Percentiles rank a stretch among this genome's conserved stretches.
Conservation (phyloP, 2,329 filamentous ascomycete species). For the Dissoconium aciculare region DNA sequence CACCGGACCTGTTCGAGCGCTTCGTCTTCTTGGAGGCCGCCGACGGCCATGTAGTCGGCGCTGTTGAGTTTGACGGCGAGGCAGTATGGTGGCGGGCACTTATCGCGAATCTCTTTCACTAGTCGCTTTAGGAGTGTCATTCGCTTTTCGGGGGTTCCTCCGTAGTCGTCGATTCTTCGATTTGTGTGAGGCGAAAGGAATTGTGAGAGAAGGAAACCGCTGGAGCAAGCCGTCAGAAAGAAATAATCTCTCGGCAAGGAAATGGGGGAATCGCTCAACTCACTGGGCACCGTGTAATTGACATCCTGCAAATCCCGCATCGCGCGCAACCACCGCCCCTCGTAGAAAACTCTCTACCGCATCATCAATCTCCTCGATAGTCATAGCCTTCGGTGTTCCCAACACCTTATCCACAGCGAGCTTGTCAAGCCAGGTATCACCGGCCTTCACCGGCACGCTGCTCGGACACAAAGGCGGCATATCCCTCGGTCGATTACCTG, state of each 20-base stretch:
- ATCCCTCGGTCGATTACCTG: slow-evolving; percentile 25
- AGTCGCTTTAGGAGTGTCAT: slow-evolving; percentile 33
- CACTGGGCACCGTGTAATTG: slow-evolving; percentile 36
- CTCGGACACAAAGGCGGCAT: slow-evolving; percentile 25
- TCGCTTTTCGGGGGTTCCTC: slow-evolving; percentile 32
- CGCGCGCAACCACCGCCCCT: slow-evolving; percentile 35
- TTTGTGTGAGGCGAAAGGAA: slow-evolving; percentile 32
- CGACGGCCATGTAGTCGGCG: slow-evolving; percentile 29
- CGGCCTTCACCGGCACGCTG: slow-evolving; percentile 29
- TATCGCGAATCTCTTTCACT: slow-evolving; percentile 28
- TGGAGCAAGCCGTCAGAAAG: neutral
- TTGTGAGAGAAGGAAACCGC: slow-evolving; percentile 33
- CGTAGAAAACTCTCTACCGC: slow-evolving; percentile 40
- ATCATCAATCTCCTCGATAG: slow-evolving; percentile 36
- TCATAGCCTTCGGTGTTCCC: slow-evolving; percentile 44
- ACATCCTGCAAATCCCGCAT: slow-evolving; percentile 39
- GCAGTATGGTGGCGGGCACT: slow-evolving; percentile 29
- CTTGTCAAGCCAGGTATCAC: slow-evolving; percentile 25
- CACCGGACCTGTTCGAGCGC: slow-evolving; percentile 43
- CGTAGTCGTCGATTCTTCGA: slow-evolving; percentile 34
- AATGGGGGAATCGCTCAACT: neutral
- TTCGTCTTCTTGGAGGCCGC: slow-evolving; percentile 28
- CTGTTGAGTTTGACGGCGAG: slow-evolving; percentile 39
- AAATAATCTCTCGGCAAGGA: neutral
- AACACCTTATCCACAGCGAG: slow-evolving; percentile 12